phyloP scores from a whole-genome alignment of 1,284 basidiomycete species.

The Irpex sp. region DNA sequence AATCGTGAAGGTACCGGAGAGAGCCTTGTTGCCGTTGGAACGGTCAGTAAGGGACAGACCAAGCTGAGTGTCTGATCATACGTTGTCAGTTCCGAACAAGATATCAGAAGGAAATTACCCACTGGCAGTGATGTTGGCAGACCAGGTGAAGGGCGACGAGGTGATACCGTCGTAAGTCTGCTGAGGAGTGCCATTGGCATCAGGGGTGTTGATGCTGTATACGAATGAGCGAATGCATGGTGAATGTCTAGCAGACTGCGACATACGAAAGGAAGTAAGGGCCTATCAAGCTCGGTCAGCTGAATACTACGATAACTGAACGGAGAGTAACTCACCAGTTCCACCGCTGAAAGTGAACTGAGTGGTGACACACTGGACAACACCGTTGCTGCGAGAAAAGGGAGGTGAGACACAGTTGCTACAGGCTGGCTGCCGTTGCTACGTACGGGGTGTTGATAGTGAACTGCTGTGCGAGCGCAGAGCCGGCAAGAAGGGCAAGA shows the following conservation, averaged over 20 bases:
- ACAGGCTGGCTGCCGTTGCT: background rate
- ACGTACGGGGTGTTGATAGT: constrained; percentile 31
- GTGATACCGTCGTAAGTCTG: constrained; percentile 23
- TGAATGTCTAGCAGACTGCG: background rate
- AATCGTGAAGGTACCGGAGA: constrained; percentile 50
- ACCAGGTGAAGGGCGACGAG: constrained; percentile 25
- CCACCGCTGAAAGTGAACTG: constrained; percentile 25
- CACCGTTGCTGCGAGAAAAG: constrained; percentile 15
- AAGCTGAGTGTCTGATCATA: constrained; percentile 38
- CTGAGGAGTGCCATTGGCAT: constrained; percentile 20
- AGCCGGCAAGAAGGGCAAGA: constrained; percentile 19
- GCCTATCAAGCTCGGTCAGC: background rate
- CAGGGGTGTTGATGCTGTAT: constrained; percentile 24
- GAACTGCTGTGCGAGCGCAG: constrained; percentile 21
- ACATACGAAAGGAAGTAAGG: background rate
- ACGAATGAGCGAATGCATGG: background rate
- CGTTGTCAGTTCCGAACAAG: background rate
- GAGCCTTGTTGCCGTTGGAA: constrained; percentile 38
- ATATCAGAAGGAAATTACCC: constrained; percentile 1
- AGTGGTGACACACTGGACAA: constrained; percentile 24
- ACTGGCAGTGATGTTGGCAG: constrained; percentile 23
- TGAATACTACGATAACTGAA: background rate
- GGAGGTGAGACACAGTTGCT: background rate
- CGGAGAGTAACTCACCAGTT: constrained; percentile 16
- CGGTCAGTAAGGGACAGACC: constrained; percentile 52